Base-by-base conservation (phyloP, 208 protist genomes). In the Acanthamoeba healyi region DNA sequence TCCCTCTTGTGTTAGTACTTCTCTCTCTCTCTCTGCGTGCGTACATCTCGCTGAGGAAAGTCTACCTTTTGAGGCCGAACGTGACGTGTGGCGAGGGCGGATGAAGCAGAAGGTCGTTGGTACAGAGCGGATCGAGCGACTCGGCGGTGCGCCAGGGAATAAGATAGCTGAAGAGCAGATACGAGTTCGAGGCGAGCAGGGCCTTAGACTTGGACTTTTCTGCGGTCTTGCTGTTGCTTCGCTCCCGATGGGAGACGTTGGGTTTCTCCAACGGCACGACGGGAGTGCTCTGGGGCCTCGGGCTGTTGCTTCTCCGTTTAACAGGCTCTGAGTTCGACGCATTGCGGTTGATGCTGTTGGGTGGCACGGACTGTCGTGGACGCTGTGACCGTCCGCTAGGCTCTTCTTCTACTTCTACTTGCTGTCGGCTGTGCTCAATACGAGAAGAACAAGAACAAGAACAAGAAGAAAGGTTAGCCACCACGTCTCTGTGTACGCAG, bases 141-240 rank as follows among this genome's bases (percentile, higher is more conserved):
- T 63, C 56, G 26, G 46, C 17, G 10, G 82, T 70, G 40, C 70
- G 3, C 82, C 82, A 90, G 29, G 82, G 82, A 12, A 90, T 90
- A 15, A 90, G 82, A 29, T 90, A 90, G 56, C 54, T 90, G 54
- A 90, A 90, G 29, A 90, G 82, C 14, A 84, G 74, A 42, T 84
- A 84, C 65, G 65, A 40, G 34, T 29, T 72, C n/a, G 63, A 72
- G 7, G 63, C 29, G n/a, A 72, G 63, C 10, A 72, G 29, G 9
- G 63, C 10, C 63, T 77, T 42, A 34, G 65, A 77, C 65, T 65
- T 65, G 58, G 26, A 34, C n/a, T 5, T 34, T 26, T 34, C 58
- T 15, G 58, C n/a, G 26, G 58, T 5, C 15, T 36, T 29, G 61
- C 61, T 70, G 61, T 70, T 70, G 61, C 26, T 70, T 36, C 61